A percentile compares a stretch with the other conserved stretches of the same genome.
phyloP scores from a whole-genome alignment of 108 stramenopile genomes.

The Discostella pseudostelligera region DNA sequence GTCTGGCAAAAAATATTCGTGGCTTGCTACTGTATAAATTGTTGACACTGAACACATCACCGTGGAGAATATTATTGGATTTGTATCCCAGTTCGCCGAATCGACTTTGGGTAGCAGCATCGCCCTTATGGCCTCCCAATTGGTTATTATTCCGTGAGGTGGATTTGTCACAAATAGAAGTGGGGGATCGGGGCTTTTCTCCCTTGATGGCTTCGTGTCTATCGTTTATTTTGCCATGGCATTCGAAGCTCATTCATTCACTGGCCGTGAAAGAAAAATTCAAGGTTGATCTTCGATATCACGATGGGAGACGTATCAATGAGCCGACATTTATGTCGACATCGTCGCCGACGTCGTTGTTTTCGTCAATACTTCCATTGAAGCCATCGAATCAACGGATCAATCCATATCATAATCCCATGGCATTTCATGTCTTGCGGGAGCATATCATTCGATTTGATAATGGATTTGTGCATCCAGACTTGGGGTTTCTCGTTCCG shows the following conservation, averaged over 20 bases:
- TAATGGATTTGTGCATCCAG: conserved; percentile 82
- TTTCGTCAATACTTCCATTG: conserved; percentile 3
- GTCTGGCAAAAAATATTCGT: conserved; percentile 49
- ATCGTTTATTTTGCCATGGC: conserved; percentile 36
- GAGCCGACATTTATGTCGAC: conserved; percentile 1
- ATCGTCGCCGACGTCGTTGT: conserved; percentile 7
- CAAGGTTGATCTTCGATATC: conserved; percentile 5
- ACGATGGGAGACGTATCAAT: conserved; percentile 10
- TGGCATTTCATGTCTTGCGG: conserved; percentile 59
- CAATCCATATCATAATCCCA: conserved; percentile 56
- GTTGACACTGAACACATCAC: conserved; percentile 8
- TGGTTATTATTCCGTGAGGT: conserved; percentile 26
- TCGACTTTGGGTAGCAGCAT: neutral
- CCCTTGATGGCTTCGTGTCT: conserved; percentile 22
- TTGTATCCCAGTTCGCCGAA: neutral
- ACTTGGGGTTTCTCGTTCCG: conserved; percentile 74
- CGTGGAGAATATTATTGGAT: conserved; percentile 11
- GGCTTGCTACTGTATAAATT: conserved; percentile 29
- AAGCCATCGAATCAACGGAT: neutral
- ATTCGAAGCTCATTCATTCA: conserved; percentile 15
- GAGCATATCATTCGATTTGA: conserved; percentile 73
- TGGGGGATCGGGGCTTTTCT: conserved; percentile 10
- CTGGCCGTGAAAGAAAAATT: conserved; percentile 10
- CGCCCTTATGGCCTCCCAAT: conserved; percentile 39
- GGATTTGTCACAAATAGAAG: conserved; percentile 18